phyloP scores from a whole-genome alignment of 345 rosid genomes.

The Salix purpurea region DNA sequence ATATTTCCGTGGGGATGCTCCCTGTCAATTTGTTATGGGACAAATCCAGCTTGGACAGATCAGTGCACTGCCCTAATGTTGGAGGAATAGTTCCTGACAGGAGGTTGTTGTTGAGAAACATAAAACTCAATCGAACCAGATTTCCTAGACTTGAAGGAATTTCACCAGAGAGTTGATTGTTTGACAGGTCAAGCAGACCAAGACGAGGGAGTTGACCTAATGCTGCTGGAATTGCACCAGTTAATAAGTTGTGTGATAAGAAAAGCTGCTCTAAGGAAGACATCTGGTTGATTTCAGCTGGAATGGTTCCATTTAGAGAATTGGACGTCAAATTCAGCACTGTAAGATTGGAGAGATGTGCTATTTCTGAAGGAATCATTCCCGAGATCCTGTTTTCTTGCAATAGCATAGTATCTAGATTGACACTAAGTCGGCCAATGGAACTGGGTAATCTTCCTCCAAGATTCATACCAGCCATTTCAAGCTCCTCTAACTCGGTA shows the following conservation, averaged over 20 bases:
- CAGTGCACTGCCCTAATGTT: constrained; percentile 31
- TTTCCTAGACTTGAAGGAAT: constrained; percentile 41
- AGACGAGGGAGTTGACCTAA: constrained; percentile 29
- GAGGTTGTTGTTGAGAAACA: constrained; percentile 48
- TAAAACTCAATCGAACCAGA: constrained; percentile 15
- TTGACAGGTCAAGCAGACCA: constrained; percentile 44
- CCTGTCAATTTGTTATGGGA: constrained; percentile 48
- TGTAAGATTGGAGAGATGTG: constrained; percentile 28
- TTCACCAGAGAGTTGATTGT: constrained; percentile 40
- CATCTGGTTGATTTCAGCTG: constrained; percentile 29
- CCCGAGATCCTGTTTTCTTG: constrained; percentile 46
- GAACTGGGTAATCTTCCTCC: constrained; percentile 48
- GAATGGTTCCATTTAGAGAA: constrained; percentile 35
- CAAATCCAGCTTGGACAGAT: constrained; percentile 39
- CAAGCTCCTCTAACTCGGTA: constrained; percentile 37
- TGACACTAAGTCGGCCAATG: constrained; percentile 23
- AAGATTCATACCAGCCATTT: constrained; percentile 47
- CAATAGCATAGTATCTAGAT: constrained; percentile 16
- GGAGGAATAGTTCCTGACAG: constrained; percentile 49
- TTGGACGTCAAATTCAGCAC: constrained; percentile 40
- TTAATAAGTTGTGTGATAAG: constrained; percentile 40
- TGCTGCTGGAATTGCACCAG: constrained; percentile 37
- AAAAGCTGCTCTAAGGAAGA: constrained; percentile 32
- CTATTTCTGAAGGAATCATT: constrained; percentile 35
- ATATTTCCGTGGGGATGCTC: constrained; percentile 36